Percentiles rank a stretch among this genome's conserved stretches.
phyloP scores from a whole-genome alignment of 768 basidiomycete species.

The Tylopilus intermedius region DNA sequence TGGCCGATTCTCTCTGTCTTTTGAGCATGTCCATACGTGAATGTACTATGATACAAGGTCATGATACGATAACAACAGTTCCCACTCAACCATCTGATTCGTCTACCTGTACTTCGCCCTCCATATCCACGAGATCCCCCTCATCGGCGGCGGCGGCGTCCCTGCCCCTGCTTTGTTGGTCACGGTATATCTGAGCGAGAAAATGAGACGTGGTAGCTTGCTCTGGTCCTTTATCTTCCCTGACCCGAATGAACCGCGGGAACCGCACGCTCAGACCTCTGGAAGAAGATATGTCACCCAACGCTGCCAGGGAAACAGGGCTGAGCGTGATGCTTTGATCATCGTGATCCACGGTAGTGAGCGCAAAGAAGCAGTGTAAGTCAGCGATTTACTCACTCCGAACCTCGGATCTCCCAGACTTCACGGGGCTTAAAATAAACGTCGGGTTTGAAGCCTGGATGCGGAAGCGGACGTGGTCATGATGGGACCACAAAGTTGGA shows the following conservation, averaged over 20 bases:
- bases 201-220: conserved; percentile 69
- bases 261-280: conserved; percentile 83
- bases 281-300: conserved; percentile 48
- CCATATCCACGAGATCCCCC: conserved; percentile 57
- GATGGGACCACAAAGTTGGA: not conserved
- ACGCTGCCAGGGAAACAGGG: conserved; percentile 78
- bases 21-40: not conserved
- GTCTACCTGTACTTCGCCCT: conserved; percentile 29
- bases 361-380: conserved; percentile 2
- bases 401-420: conserved; percentile 87
- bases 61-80: not conserved
- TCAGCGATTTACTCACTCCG: conserved; percentile 45
- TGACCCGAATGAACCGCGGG: conserved; percentile 72
- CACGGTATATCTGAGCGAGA: conserved; percentile 62
- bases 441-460: conserved; percentile 54
- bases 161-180: conserved; percentile 46
- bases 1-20: not conserved
- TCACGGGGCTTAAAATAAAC: conserved; percentile 68
- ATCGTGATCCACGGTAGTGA: conserved; percentile 2
- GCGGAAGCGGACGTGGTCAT: not conserved
- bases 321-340: conserved; percentile 67
- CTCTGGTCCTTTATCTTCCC: conserved; percentile 71
- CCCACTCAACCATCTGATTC: conserved; percentile 23
- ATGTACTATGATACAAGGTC: not conserved
- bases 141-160: conserved; percentile 44